Evolutionary conservation across 768 basidiomycete species (phyloP), one percentile per base, ranked within the genome.

Genomic region (Leccinum obscurum): DNA sequence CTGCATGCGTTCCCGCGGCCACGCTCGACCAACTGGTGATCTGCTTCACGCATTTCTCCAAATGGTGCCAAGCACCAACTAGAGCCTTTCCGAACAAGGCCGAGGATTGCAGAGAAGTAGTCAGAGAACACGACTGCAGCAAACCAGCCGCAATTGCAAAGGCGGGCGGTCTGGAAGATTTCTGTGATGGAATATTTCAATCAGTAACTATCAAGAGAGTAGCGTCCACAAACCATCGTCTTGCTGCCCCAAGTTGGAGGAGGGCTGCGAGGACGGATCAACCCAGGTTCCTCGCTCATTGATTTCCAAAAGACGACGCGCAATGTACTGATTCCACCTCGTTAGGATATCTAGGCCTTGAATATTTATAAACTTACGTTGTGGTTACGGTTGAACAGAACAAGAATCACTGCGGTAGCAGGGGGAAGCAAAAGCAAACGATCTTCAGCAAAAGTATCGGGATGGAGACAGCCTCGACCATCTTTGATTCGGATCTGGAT

Each of bases 351-450:
- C 5, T 2, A 7, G 55, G 49, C 2, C 14, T 14, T 2, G 56
- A 54, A 56, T 34, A 7, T 1, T 22, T 5, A 5, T 3, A 17
- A 13, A 74, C 87, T 62, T 63, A 92, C 92, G 67, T 92, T 94
- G 68, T 94, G 92, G 62, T 94, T 94, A n/a, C 92, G 82, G 68
- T 81, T 91, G 80, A 93, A 94, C n/a, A 92, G 70, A n/a, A 93
- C 82, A 22, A 94, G 80, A n/a, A 93, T 70, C 4, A 81, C 85
- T 60, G 87, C 85, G 55, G 86, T 85, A 1, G 85, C 86, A 0
- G 92, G 92, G 1, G 92, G 92, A n/a, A 93, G 83, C 8, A 91
- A 78, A 22, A 92, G 76, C 5, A 94, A 75, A 41, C 92, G 78
- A 61, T 92, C 87, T 69, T 94, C 93, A 0, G 90, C 85, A 67